phyloP scores from a whole-genome alignment of 495 filamentous ascomycete genomes.

The Podospora conica region DNA sequence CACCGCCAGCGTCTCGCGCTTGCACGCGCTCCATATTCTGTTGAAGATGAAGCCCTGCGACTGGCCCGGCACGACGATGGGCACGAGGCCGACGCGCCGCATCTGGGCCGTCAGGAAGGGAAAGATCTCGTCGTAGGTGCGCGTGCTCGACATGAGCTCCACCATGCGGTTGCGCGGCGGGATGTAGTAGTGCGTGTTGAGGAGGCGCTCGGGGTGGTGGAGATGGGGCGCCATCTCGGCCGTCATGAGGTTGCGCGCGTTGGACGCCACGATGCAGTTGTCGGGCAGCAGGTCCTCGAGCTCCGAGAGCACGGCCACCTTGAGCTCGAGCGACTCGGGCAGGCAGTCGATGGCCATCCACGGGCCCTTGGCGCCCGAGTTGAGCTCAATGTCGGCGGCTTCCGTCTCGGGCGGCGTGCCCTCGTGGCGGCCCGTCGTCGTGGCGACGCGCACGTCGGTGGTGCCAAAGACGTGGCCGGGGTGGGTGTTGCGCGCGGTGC shows the following conservation, averaged over 20 bases:
- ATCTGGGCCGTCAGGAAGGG: slow-evolving; percentile 37
- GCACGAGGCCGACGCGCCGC: slow-evolving; percentile 38
- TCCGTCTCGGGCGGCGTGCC: slow-evolving; percentile 8
- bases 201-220: slow-evolving; percentile 30
- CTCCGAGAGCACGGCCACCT: slow-evolving; percentile 43
- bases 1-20: slow-evolving; percentile 49
- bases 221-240: slow-evolving; percentile 42
- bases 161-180: slow-evolving; percentile 47
- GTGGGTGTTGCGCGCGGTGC: slow-evolving; percentile 19
- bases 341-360: slow-evolving; percentile 55
- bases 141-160: slow-evolving; percentile 52
- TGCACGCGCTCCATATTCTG: slow-evolving; percentile 54
- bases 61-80: slow-evolving; percentile 37
- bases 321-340: slow-evolving; percentile 49
- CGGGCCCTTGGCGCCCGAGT: slow-evolving; percentile 24
- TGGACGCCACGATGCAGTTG: slow-evolving; percentile 49
- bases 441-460: slow-evolving; percentile 24
- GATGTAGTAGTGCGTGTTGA: slow-evolving; percentile 54
- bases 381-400: slow-evolving; percentile 21
- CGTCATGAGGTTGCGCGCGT: slow-evolving; percentile 45
- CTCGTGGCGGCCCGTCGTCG: slow-evolving; percentile 15
- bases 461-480: slow-evolving; percentile 32
- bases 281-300: slow-evolving; percentile 36
- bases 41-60: slow-evolving; percentile 55
- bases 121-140: slow-evolving; percentile 42